Percentiles rank a stretch among this genome's conserved stretches.
Conservation (phyloP, 2,329 filamentous ascomycete species). For the Graphilbum sp. region DNA sequence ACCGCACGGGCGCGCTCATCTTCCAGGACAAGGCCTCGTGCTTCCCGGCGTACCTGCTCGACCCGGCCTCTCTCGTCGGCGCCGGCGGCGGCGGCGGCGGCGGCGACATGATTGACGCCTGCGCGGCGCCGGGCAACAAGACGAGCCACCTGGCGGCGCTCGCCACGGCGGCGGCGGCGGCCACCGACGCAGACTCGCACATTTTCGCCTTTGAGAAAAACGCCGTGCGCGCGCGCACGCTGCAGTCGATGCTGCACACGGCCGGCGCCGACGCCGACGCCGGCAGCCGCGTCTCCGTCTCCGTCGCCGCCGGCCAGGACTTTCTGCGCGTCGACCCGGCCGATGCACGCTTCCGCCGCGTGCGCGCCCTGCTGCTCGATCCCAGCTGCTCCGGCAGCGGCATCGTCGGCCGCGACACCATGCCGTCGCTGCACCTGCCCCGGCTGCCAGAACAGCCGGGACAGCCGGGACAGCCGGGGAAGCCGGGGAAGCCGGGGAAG, state of each 20-base stretch:
- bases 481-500: not conserved
- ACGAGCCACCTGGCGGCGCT: slow-evolving; percentile 85
- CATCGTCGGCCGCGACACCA: slow-evolving; percentile 76
- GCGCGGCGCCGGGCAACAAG: slow-evolving; percentile 92
- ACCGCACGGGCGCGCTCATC: slow-evolving; percentile 63
- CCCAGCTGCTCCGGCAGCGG: slow-evolving; percentile 93
- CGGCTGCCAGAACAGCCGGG: slow-evolving; percentile 11
- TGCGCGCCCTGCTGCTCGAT: slow-evolving; percentile 73
- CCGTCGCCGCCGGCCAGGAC: slow-evolving; percentile 58
- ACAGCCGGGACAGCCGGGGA: not conserved
- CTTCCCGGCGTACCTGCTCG: slow-evolving; percentile 79
- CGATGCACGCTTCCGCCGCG: slow-evolving; percentile 43
- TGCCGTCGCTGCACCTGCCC: slow-evolving; percentile 49
- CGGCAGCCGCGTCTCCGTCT: slow-evolving; percentile 35
- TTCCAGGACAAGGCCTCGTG: slow-evolving; percentile 95
- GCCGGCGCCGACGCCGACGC: slow-evolving; percentile 40
- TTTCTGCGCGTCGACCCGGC: slow-evolving; percentile 62
- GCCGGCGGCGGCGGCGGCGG: slow-evolving; percentile 35
- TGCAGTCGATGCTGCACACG: slow-evolving; percentile 69
- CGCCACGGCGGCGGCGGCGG: too few species aligned
- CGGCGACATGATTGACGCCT: slow-evolving; percentile 78
- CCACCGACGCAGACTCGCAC: too few species aligned
- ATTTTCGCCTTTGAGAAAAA: slow-evolving; percentile 77
- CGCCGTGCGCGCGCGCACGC: slow-evolving; percentile 48
- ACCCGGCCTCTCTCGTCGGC: slow-evolving; percentile 32